phyloP scores from a whole-genome alignment of 768 basidiomycete genomes.

The Termitomyces sp. region DNA sequence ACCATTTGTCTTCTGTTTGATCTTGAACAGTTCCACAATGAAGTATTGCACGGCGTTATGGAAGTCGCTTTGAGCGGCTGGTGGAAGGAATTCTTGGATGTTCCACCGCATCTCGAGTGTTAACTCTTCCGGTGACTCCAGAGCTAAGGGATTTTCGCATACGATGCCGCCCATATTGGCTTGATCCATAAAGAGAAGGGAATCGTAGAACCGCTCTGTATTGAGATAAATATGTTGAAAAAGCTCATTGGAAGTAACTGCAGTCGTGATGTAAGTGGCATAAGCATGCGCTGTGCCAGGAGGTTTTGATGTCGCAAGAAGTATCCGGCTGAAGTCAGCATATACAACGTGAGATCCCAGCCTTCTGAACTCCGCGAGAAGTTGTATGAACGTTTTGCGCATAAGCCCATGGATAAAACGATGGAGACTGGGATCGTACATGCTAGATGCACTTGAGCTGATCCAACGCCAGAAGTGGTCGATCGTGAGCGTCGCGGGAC shows the following conservation, averaged over 20 bases:
- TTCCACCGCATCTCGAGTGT: slow-evolving; percentile 89
- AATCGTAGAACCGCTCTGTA: slow-evolving; percentile 89
- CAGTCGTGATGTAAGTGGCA: slow-evolving; percentile 90
- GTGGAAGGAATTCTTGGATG: slow-evolving; percentile 84
- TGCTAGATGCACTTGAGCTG: slow-evolving; percentile 74
- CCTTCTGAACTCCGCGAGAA: slow-evolving; percentile 94
- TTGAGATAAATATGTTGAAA: slow-evolving; percentile 91
- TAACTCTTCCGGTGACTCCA: slow-evolving; percentile 66
- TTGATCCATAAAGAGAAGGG: slow-evolving; percentile 91
- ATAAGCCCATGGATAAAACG: slow-evolving; percentile 93
- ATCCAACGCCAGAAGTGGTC: slow-evolving; percentile 99
- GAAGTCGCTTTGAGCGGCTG: slow-evolving; percentile 77
- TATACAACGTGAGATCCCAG: slow-evolving; percentile 92
- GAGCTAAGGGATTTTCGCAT: slow-evolving; percentile 73
- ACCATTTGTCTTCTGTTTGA: slow-evolving; percentile 60
- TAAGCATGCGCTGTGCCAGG: slow-evolving; percentile 95
- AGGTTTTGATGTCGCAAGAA: slow-evolving; percentile 93
- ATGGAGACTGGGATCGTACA: slow-evolving; percentile 92
- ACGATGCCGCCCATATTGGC: slow-evolving; percentile 89
- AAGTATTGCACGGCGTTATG: slow-evolving; percentile 70
- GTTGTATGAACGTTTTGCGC: slow-evolving; percentile 96
- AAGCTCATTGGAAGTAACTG: slow-evolving; percentile 90
- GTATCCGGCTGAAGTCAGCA: slow-evolving; percentile 87
- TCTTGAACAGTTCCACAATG: slow-evolving; percentile 79
- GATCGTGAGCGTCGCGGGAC: slow-evolving; percentile 66